These are phyloP conservation scores for Pisolithus orientalis DNA, from an alignment of 768 basidiomycete genomes.

Conservation along the genomic window DNA sequence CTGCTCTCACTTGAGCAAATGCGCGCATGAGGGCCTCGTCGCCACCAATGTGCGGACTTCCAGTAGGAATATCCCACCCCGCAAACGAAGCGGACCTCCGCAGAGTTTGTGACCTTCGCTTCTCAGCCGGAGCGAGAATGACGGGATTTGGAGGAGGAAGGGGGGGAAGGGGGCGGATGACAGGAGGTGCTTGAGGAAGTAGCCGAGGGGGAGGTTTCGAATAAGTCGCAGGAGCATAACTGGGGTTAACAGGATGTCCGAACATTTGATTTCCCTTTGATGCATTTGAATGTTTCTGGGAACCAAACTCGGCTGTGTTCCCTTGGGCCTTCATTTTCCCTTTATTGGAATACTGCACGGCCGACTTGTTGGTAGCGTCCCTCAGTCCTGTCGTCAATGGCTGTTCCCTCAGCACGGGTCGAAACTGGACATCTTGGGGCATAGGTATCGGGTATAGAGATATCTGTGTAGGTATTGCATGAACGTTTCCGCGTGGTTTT, in stretches of 20 bases:
- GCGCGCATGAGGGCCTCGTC: slow-evolving; percentile 9
- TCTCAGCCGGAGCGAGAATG: background rate
- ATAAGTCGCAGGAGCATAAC: background rate
- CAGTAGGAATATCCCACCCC: slow-evolving; percentile 4
- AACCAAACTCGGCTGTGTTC: background rate
- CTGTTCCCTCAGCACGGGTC: slow-evolving; percentile 9
- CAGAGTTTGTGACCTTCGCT: slow-evolving; percentile 2
- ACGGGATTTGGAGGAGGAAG: background rate
- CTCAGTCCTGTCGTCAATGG: slow-evolving; percentile 2
- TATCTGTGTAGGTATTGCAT: slow-evolving; percentile 3
- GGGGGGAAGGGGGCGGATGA: background rate
- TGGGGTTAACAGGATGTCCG: slow-evolving; percentile 10
- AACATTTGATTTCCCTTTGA: slow-evolving; percentile 4
- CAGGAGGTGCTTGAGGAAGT: background rate
- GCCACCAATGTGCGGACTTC: background rate
- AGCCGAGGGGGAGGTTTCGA: background rate
- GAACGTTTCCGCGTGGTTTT: background rate
- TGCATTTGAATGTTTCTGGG: background rate
- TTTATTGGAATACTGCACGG: slow-evolving; percentile 5
- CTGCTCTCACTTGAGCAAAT: slow-evolving; percentile 17
- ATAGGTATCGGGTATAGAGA: slow-evolving; percentile 10
- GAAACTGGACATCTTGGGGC: background rate
- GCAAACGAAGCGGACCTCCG: slow-evolving; percentile 24
- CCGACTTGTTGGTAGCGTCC: slow-evolving; percentile 1
- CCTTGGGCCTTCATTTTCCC: background rate